These are phyloP conservation scores for Przewalskia tangutica DNA, from an alignment of 257 asterid genomes.

Conservation along the genomic window DNA sequence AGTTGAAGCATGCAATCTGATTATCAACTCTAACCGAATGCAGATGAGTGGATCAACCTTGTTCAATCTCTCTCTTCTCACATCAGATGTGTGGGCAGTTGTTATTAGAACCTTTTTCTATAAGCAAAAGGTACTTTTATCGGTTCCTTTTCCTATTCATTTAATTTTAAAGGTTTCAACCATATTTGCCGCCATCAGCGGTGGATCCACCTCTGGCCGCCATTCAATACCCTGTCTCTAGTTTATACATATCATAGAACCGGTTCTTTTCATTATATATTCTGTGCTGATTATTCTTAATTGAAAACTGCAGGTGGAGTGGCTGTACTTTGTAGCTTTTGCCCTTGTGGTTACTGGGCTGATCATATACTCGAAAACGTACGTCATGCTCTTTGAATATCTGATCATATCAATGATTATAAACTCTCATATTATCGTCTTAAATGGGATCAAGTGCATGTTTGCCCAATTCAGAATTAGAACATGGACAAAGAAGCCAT, in stretches of 20 bases:
- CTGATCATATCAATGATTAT: neutral
- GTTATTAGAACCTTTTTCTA: slow-evolving; percentile 52
- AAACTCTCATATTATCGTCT: too few species aligned
- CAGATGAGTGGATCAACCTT: slow-evolving; percentile 77
- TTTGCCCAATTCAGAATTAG: too few species aligned
- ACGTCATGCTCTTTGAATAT: neutral
- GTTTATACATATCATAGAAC: neutral
- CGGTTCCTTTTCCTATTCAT: neutral
- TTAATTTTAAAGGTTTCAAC: neutral
- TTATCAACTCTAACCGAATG: neutral
- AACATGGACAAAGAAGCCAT: too few species aligned
- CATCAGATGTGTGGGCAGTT: slow-evolving; percentile 87
- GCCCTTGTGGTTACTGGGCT: slow-evolving; percentile 49
- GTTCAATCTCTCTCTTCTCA: slow-evolving; percentile 67
- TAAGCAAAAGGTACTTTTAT: slow-evolving; percentile 40
- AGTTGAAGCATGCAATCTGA: too few species aligned
- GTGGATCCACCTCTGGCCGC: too few species aligned
- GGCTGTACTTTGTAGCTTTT: slow-evolving; percentile 58
- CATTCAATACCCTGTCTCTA: neutral
- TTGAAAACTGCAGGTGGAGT: slow-evolving; percentile 46
- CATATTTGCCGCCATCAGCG: too few species aligned
- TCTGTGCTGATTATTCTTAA: neutral
- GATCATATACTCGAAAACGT: slow-evolving; percentile 48
- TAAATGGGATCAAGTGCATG: too few species aligned
- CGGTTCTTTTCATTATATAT: neutral